Evolutionary conservation across 192 early-diverging fungal species (phyloP), one percentile per base, ranked within the genome.

Genomic region (Coemansia erecta): DNA sequence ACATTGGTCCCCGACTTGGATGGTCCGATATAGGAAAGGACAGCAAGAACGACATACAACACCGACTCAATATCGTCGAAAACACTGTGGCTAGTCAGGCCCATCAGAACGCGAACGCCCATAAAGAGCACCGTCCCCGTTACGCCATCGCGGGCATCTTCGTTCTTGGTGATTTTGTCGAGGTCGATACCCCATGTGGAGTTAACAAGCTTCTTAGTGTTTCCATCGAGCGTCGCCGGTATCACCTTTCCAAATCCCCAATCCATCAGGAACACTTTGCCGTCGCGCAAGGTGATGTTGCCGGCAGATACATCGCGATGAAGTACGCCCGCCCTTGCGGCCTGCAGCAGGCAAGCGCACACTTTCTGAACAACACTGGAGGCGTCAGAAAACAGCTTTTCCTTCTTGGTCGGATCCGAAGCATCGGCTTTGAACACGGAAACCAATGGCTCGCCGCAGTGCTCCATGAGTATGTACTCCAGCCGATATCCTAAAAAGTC

Each of bases 391-490:
- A 40, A 53, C 6, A 24, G 11, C 0, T 39, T 13, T 19, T 39
- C 52, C 0, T n/a, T 7, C 12, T 19, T 1, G 9, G 17, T 8
- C 10, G 15, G 3, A 26, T 8, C 4, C n/a, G 18, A 19, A 1
- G 18, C 33, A 8, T 45, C 12, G 17, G n/a, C 8, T 39, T 53
- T 39, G 1, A n/a, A 31, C 31, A 31, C 12, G 14, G 51, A 35
- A 4, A 18, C 33, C 17, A 13, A 43, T 10, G 43, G 19, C 43
- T 45, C 17, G 17, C 61, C 53, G 12, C 61, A 56, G 35, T 63
- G 18, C 8, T 55, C 61, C 26, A 63, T 23, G 4, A 63, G 18
- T 1, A 56, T 21, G 11, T 49, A 63, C n/a, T 63, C 61, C 0
- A 63, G 45, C 0, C 53, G 53, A 15, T 55, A 63, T 5, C 61